Base-by-base conservation (phyloP, 257 asterid species). In the Capsicum chinense region DNA sequence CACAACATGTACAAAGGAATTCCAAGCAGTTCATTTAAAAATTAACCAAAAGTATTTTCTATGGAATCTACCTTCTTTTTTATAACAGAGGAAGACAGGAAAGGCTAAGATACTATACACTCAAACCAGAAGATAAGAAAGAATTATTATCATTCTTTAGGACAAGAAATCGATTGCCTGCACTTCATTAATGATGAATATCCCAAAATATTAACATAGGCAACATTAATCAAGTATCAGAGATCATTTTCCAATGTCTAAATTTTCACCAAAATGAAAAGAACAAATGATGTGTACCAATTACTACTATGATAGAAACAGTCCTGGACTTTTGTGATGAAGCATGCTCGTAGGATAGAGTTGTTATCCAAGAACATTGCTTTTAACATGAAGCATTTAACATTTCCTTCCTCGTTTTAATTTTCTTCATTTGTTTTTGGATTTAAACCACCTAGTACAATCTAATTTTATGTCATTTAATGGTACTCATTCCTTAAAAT, bases 301-400 rank as follows among this genome's bases (percentile, higher is more conserved):
- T 26, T 26, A 26, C 33, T 26, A 26, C 33, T 26, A 26, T 26
- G 33, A 26, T 67, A 16, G 35, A 82, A 8, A 63, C 26, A 35
- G 5, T 66, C 17, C n/a, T 66, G 16, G 62, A 26, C 5, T 83
- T 68, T 16, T 82, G 67, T 68, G 80, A 37, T 52, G 80, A 54
- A 83, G 68, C 35, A n/a, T 68, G 69, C 68, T 67, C 37, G 47
- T 37, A 66, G 85, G 80, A 26, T 14, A 76, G 56, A 68, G 37
- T 69, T 54, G 39, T 33, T 67, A 68, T 35, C 44, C 69, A 83
- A 68, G 85, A 82, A 5, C n/a, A n/a, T 15, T 58, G 2, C 79
- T 71, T 71, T 70, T 71, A 47, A 71, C 79, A 71, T 13, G 39
- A 71, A 17, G 47, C 39, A 15, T 39, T 47, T 11, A 7, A 47